These are phyloP conservation scores for Sclerotinia nivalis DNA, from an alignment of 2,329 filamentous ascomycete species.

Conservation along the genomic window DNA sequence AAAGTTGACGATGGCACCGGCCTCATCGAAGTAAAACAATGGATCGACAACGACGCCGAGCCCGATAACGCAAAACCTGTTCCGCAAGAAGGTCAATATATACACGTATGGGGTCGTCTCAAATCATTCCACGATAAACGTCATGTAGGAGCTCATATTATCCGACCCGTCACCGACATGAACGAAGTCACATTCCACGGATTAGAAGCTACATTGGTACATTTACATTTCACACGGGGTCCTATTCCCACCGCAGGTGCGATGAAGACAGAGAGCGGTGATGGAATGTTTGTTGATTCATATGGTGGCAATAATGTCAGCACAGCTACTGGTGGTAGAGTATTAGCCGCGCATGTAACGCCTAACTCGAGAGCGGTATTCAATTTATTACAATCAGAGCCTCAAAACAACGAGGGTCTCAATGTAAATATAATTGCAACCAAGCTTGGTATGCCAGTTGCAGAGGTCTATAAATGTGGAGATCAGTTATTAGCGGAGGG, in stretches of 20 bases:
- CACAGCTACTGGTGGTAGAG: constrained; percentile 35
- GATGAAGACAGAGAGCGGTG: constrained; percentile 42
- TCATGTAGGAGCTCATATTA: constrained; percentile 76
- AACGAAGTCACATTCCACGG: constrained; percentile 95
- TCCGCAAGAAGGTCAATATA: constrained; percentile 73
- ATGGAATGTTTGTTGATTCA: constrained; percentile 43
- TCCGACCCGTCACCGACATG: constrained; percentile 77
- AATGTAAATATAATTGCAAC: constrained; percentile 76
- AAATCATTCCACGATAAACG: constrained; percentile 83
- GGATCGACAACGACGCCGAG: constrained; percentile 56
- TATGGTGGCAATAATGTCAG: constrained; percentile 39
- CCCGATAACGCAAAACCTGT: constrained; percentile 49
- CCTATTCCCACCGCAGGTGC: constrained; percentile 46
- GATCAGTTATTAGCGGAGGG: constrained; percentile 77
- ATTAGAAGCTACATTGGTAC: constrained; percentile 84
- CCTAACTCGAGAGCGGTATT: constrained; percentile 68
- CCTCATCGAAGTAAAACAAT: constrained; percentile 86
- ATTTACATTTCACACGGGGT: constrained; percentile 79
- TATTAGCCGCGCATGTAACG: constrained; percentile 48
- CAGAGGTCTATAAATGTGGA: constrained; percentile 73
- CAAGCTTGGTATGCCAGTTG: constrained; percentile 62
- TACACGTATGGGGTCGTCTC: constrained; percentile 81
- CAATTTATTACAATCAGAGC: constrained; percentile 63
- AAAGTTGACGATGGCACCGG: constrained; percentile 94
- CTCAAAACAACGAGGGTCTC: constrained; percentile 78